Evolutionary conservation across 2,329 filamentous ascomycete species (phyloP).

Genomic region (Talaromyces islandicus): DNA sequence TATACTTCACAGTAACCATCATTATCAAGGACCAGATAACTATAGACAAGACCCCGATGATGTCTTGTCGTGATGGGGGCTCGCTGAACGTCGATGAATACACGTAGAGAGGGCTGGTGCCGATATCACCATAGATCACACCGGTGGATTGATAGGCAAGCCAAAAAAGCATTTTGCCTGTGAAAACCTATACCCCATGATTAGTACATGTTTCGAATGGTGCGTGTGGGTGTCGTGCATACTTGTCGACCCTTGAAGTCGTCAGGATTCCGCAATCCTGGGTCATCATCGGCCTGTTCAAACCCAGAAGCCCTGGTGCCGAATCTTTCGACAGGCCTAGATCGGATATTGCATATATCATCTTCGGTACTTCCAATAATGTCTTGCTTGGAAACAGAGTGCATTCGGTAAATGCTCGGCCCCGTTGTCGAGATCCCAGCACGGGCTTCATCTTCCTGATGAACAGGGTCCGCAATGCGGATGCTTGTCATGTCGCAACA

Average conservation of each 20-base stretch:
- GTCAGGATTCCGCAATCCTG: background rate
- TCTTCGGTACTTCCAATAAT: background rate
- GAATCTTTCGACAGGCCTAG: background rate
- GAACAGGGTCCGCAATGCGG: background rate
- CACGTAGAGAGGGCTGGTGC: slow-evolving; percentile 53
- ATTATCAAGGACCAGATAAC: slow-evolving; percentile 52
- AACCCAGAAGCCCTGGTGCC: background rate
- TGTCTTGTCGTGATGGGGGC: slow-evolving; percentile 39
- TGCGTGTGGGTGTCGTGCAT: background rate
- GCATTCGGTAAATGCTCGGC: background rate
- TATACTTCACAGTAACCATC: slow-evolving; percentile 55
- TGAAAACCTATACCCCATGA: background rate
- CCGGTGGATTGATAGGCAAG: slow-evolving; percentile 52
- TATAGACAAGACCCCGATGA: slow-evolving; percentile 49
- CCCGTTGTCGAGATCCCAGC: background rate
- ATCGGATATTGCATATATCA: background rate
- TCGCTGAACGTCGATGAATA: slow-evolving; percentile 48
- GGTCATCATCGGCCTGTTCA: background rate
- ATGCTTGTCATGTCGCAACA: background rate
- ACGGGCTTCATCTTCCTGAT: background rate
- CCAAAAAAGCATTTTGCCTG: slow-evolving; percentile 15
- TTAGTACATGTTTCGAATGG: background rate
- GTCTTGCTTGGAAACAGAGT: background rate
- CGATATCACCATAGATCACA: slow-evolving; percentile 55
- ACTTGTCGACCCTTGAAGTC: background rate